Evolutionary conservation across 1,284 basidiomycete species (phyloP), one percentile per base, ranked within the genome.

Genomic region (Moesziomyces aphidis): DNA sequence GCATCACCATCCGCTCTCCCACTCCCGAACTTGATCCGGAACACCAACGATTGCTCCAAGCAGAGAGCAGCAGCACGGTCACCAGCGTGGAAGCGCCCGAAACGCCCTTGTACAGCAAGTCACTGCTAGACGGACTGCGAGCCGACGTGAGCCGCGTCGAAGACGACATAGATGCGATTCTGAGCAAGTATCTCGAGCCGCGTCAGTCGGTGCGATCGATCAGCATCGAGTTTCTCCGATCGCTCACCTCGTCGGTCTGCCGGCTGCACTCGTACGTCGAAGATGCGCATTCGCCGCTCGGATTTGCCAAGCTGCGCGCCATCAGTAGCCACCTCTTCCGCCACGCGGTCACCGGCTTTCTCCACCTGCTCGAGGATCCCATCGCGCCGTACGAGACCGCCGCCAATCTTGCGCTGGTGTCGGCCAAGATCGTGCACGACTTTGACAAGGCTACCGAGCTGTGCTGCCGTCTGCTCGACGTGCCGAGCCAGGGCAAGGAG

Each of bases 301-400:
- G 67, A 8, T 22, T 49, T 15, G 50, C 55, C n/a, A 70, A 44
- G n/a, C 23, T 62, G 13, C 61, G 67, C 3, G 61, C 57, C 53
- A 64, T 70, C 54, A 54, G 61, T 28, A 70, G 61, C 28, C 57
- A 51, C n/a, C 47, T 67, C 19, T 68, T 68, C 55, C n/a, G 54
- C 23, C 65, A 69, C 36, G 61, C 53, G n/a, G 49, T 70, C 24
- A 70, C 72, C 8, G 72, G 72, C 21, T 60, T 74, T 50, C 34
- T 69, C 15, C 60, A 66, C 44, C 47, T 74, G 3, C 67, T 74
- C 39, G 67, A 62, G 3, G 62, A 74, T 55, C 21, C 47, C 0
- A 15, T 39, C 2, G 59, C 62, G 4, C 72, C 67, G 2, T 74
- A 66, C 45, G 48, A 44, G 2, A 50, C 61, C 6, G 57, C 71